A percentile compares a stretch with the other conserved stretches of the same genome.
Evolutionary conservation across 257 asterid genomes (phyloP).

Genomic region (Solanum megistacrolobum): DNA sequence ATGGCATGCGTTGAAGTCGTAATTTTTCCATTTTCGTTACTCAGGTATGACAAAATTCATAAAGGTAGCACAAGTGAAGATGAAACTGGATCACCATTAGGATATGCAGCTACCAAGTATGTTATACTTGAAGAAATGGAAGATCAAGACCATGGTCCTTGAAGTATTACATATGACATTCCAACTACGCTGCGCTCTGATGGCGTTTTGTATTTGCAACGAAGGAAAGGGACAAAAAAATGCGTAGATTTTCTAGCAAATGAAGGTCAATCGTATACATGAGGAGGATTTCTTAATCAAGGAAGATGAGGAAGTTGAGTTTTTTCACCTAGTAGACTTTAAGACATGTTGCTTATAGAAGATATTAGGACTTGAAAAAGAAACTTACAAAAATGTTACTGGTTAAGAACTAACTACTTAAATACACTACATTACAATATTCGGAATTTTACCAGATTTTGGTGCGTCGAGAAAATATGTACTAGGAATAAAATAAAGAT

Average conservation of each 20-base stretch:
- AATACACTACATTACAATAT: not conserved
- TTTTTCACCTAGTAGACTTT: not conserved
- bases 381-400: no score
- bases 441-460: no score
- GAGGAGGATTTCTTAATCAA: not conserved
- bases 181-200: not conserved
- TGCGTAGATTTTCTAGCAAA: not conserved
- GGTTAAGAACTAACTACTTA: not conserved
- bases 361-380: no score
- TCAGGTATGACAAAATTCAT: conserved; percentile 62
- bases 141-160: conserved; percentile 46
- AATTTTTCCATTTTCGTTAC: not conserved
- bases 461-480: no score
- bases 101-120: conserved; percentile 40
- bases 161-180: conserved; percentile 4
- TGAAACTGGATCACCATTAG: conserved; percentile 14
- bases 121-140: conserved; percentile 80
- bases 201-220: not conserved
- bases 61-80: conserved; percentile 35
- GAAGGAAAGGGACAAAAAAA: no score
- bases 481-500: no score
- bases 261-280: not conserved
- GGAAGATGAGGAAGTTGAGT: not conserved
- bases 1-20: not conserved
- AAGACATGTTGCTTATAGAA: not conserved